Base-by-base conservation (phyloP, 2,329 filamentous ascomycete genomes). In the Penicillium sclerotiorum region DNA sequence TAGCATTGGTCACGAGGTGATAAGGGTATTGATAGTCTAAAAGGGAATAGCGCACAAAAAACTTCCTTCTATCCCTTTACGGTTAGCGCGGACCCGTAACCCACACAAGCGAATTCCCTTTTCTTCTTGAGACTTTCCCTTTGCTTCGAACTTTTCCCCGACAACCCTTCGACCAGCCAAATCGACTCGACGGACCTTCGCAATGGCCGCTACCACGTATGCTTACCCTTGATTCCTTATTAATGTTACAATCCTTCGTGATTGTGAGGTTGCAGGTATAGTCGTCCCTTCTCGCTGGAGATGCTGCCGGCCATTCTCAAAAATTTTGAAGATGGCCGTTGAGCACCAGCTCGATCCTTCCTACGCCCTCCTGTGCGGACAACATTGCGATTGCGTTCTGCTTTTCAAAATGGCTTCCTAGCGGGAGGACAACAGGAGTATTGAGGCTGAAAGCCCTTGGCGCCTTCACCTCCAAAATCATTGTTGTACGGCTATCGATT, bases 241-340 rank as follows among this genome's bases (percentile, higher is more conserved):
- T 50, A 59, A 59, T 71, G 66, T 70, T 68, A 57, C 62, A 62
- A 61, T 62, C 48, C 54, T 49, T 60, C 56, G 63, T 64, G 68
- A 54, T 64, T 71, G 75, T 79, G 76, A 78, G 78, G 78, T 72
- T 77, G 77, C 79, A 84, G 85, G 71, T 76, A 88, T 90, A 89
- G 87, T 89, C 84, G 88, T 90, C 85, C n/a, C 85, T 88, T 76
- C 85, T 90, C 84, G 85, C 88, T 90, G 85, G 86, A 81, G 72
- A 76, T 73, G 74, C 73, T 72, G 63, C 15, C 64, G 65, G 65
- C 45, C 39, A 18, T 55, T 42, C 13, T 66, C 57, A 17, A 25
- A 28, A n/a, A n/a, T 18, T 33, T 37, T 28, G 56, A 55, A 56
- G 57, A 62, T 53, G 58, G 62, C 65, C 60, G 66, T 72, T 74